Conservation (phyloP, 2,329 filamentous ascomycete species). For the Phyllosticta ampelicida region DNA sequence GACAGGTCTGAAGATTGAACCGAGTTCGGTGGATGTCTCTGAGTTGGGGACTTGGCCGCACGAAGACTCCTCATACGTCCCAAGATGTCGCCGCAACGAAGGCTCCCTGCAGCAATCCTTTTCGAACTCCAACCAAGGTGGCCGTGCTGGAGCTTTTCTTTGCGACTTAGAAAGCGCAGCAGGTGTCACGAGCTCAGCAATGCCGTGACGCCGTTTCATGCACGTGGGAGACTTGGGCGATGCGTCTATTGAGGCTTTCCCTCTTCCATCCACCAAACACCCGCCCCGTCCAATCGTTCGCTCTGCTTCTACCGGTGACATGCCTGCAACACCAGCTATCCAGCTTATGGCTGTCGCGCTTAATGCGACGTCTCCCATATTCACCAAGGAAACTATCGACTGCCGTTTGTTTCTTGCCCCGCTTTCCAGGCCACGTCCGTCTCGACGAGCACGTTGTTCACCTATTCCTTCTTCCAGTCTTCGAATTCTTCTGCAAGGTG, state of each 20-base stretch:
- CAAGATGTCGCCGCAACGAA: too few relatives aligned
- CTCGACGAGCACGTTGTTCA: not conserved
- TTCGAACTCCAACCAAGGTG: not conserved
- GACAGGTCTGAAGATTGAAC: not conserved
- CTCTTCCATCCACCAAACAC: not conserved
- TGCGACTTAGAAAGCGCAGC: not conserved
- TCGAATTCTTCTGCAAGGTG: conserved; percentile 69
- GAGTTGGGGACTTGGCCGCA: not conserved
- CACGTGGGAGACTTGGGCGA: not conserved
- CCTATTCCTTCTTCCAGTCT: conserved; percentile 56
- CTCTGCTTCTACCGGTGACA: not conserved
- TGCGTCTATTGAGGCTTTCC: not conserved
- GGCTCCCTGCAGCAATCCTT: not conserved
- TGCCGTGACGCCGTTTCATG: not conserved
- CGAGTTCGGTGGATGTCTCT: conserved; percentile 1
- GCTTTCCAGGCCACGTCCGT: not conserved
- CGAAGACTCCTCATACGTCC: too few relatives aligned
- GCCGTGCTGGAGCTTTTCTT: not conserved
- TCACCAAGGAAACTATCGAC: not conserved
- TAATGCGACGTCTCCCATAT: not conserved
- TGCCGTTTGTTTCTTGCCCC: not conserved
- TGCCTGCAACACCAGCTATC: not conserved
- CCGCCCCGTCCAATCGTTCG: not conserved
- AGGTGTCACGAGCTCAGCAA: not conserved
- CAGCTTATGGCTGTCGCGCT: not conserved